A percentile compares a stretch with the other conserved stretches of the same genome.
phyloP scores from a whole-genome alignment of 2,329 filamentous ascomycete species.

The Epichloe bromicola region DNA sequence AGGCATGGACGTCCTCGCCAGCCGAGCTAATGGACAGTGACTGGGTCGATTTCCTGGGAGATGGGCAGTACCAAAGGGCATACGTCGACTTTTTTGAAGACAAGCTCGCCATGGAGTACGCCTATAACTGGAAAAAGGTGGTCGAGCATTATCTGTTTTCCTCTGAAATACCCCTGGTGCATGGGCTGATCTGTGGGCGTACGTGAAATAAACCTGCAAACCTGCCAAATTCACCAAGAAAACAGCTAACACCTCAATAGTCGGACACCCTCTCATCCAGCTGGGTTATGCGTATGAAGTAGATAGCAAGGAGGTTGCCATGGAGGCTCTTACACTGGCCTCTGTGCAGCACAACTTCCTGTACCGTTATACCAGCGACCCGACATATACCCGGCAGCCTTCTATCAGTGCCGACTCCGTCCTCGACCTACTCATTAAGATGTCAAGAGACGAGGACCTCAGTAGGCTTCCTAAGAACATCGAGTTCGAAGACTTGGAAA shows the following conservation, averaged over 20 bases:
- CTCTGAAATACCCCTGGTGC: slow-evolving; percentile 64
- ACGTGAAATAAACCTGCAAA: slow-evolving; percentile 21
- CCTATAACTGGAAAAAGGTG: slow-evolving; percentile 76
- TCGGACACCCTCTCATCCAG: slow-evolving; percentile 88
- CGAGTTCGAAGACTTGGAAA: slow-evolving; percentile 49
- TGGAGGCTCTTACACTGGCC: slow-evolving; percentile 70
- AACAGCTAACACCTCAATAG: slow-evolving; percentile 29
- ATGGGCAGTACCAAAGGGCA: slow-evolving; percentile 71
- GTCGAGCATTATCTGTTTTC: slow-evolving; percentile 64
- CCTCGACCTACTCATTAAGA: slow-evolving; percentile 55
- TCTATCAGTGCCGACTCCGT: slow-evolving; percentile 48
- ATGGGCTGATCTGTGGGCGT: slow-evolving; percentile 69
- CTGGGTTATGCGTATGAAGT: slow-evolving; percentile 90
- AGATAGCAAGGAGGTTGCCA: slow-evolving; percentile 69
- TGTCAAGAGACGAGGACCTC: slow-evolving; percentile 57
- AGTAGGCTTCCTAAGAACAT: slow-evolving; percentile 48
- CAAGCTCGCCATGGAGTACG: slow-evolving; percentile 55
- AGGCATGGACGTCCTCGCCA: slow-evolving; percentile 73
- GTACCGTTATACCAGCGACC: slow-evolving; percentile 58
- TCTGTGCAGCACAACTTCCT: slow-evolving; percentile 44
- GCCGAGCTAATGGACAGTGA: slow-evolving; percentile 71
- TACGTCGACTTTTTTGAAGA: slow-evolving; percentile 96
- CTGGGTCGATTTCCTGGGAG: slow-evolving; percentile 76
- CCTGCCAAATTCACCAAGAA: not conserved
- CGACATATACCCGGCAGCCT: slow-evolving; percentile 53